Evolutionary conservation across 2,329 filamentous ascomycete species (phyloP), one percentile per base, ranked within the genome.

Genomic region (Coniochaeta sp.): DNA sequence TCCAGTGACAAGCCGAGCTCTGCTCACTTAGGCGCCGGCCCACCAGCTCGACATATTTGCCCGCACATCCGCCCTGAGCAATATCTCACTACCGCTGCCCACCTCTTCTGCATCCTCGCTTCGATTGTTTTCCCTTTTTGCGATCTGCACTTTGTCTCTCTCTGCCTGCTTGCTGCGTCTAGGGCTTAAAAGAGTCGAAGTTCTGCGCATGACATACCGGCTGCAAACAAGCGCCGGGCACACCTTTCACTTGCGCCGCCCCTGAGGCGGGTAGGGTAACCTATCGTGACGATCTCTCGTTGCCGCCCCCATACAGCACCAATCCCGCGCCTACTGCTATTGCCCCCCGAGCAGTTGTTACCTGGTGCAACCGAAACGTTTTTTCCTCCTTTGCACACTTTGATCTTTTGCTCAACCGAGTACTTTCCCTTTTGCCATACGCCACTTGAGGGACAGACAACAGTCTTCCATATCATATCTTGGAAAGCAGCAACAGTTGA

Each of bases 1-100:
- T 68, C 72, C 72, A 73, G 64, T 73, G 65, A 71, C 67, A 70
- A 63, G 64, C 63, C 65, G 63, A 63, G 58, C 65, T 64, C 63
- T 63, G 59, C 52, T 48, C 50, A 57, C 60, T 61, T 72, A 73
- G 68, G 67, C 72, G 72, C 73, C 70, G 64, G 66, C 60, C 45
- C 45, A 30, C n/a, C 66, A 71, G 67, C 67, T 65, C 66, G 65
- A 68, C 63, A 67, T 66, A 63, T 66, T 63, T 64, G 61, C 61
- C 61, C 63, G 60, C 65, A 67, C 67, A 69, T 67, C 67, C 58
- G 53, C 56, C 54, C 55, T 54, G 52, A 56, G 33, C 31, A 52
- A 53, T 55, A 50, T 54, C 54, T 51, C 50, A 48, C 47, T 53
- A 53, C 13, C 40, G 51, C 53, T 56, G 53, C 52, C 49, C 28